Percentiles rank a stretch among this genome's conserved stretches.
Evolutionary conservation across 2,329 filamentous ascomycete genomes (phyloP).

Genomic region (Rachicladosporium sp.): DNA sequence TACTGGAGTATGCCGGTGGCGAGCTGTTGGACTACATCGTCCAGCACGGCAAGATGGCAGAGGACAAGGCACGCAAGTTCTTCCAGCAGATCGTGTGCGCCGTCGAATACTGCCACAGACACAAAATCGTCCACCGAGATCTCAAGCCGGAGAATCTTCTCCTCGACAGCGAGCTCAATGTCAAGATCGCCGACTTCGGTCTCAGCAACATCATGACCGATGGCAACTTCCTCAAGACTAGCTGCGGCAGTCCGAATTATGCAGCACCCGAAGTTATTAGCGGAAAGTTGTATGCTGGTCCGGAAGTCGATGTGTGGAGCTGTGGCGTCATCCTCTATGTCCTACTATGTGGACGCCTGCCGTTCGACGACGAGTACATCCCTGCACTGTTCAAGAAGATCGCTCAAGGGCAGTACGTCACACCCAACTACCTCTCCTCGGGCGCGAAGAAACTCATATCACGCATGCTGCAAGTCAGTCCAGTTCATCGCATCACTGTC

Average conservation of each 20-base stretch:
- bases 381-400: slow-evolving; percentile 97
- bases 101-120: slow-evolving; percentile 95
- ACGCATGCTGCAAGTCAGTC: slow-evolving; percentile 90
- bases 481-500: slow-evolving; percentile 86
- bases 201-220: slow-evolving; percentile 99
- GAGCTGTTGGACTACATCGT: slow-evolving; percentile 99
- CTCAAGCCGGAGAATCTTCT: slow-evolving; percentile 94
- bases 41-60: slow-evolving; percentile 79
- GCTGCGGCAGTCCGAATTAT: slow-evolving; percentile 96
- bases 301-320: slow-evolving; percentile 98
- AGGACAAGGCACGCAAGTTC: slow-evolving; percentile 87
- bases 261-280: slow-evolving; percentile 96
- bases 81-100: slow-evolving; percentile 99
- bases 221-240: slow-evolving; percentile 97
- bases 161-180: slow-evolving; percentile 87
- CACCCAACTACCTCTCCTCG: slow-evolving; percentile 79
- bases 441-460: slow-evolving; percentile 75
- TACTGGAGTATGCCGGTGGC: slow-evolving; percentile 90
- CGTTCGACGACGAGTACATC: slow-evolving; percentile 98
- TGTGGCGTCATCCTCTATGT: slow-evolving; percentile 57
- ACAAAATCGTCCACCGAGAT: slow-evolving; percentile 97
- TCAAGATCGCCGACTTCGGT: slow-evolving; percentile 98
- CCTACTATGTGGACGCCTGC: slow-evolving; percentile 55
- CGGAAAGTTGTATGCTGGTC: slow-evolving; percentile 91
- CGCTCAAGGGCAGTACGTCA: slow-evolving; percentile 80